Base-by-base conservation (phyloP, 2,329 filamentous ascomycete species). In the Elsinoe fawcettii region DNA sequence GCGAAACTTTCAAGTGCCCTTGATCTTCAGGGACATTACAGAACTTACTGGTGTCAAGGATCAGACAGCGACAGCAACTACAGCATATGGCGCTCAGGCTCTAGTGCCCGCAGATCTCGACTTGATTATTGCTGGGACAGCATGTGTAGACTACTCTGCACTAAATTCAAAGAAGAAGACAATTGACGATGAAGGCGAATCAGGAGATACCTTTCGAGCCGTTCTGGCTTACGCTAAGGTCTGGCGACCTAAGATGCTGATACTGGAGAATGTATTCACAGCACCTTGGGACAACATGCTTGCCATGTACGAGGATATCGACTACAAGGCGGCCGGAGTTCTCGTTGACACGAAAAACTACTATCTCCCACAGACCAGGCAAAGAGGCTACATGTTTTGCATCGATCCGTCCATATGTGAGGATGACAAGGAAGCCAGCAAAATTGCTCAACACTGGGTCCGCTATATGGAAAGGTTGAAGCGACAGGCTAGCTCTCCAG, bases 81-180 rank as follows among this genome's bases (percentile, higher is more conserved):
- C 86, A 1, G 85, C 84, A 1, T 85, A 85, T 65, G 87, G 87
- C 3, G 77, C 79, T 6, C 70, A 77, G 51, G 75, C 75, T 3
- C 55, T 68, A 1, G 80, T 90, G 1, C 86, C 86, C 0, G 69
- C 68, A 0, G 65, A 78, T 9, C 69, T 83, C 1, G 84, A 91
- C 61, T 66, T 92, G 0, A 71, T 92, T 1, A 73, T 91, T 44
- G 85, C 85, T 5, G 88, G 88, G 0, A 88, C 85, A 41, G 84
- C 86, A 0, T 93, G 88, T 62, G 85, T 88, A 1, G 87, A 91
- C 63, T 88, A 86, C 61, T 91, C 87, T 0, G 65, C 62, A 0
- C 68, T 90, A 30, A 92, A 90, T 66, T 79, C 73, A 51, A 68
- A 74, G 3, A 72, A 73, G 14, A 82, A 82, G 58, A 68, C 69